Evolutionary conservation across 345 rosid genomes (phyloP).

Genomic region (Salix koriyanagi): DNA sequence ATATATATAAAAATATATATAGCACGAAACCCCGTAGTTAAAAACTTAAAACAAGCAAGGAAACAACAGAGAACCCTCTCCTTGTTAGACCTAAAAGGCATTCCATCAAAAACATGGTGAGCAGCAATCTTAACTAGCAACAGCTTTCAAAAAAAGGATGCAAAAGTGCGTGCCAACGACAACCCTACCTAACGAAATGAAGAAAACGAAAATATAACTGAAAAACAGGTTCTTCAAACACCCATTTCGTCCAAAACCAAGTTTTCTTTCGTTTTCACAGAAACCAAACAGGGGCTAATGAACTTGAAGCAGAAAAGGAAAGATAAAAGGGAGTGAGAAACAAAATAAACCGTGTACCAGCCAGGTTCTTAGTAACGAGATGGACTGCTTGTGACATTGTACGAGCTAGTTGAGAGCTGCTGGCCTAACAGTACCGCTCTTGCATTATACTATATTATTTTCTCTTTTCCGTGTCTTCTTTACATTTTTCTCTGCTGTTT

Average conservation of each 20-base stretch:
- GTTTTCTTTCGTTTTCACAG: neutral
- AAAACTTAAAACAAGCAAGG: neutral
- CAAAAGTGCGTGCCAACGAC: neutral
- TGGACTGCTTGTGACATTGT: conserved; percentile 32
- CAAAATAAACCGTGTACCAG: conserved; percentile 18
- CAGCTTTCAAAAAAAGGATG: neutral
- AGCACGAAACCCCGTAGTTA: neutral
- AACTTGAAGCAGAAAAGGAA: neutral
- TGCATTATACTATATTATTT: conserved; percentile 10
- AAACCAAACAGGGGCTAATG: neutral
- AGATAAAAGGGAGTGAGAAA: neutral
- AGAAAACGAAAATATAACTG: neutral
- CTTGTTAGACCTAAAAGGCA: neutral
- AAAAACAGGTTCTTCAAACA: neutral
- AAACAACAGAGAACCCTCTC: neutral
- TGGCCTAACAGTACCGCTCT: neutral
- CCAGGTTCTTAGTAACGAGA: conserved; percentile 21
- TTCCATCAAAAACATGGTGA: conserved; percentile 18
- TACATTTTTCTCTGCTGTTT: neutral
- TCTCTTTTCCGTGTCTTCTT: neutral
- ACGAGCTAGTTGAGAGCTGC: neutral
- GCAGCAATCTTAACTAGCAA: neutral
- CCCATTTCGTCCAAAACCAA: neutral
- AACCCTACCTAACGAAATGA: neutral
- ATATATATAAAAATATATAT: too few relatives aligned